Conservation (phyloP, 108 stramenopile genomes). For the Seminavis robusta region DNA sequence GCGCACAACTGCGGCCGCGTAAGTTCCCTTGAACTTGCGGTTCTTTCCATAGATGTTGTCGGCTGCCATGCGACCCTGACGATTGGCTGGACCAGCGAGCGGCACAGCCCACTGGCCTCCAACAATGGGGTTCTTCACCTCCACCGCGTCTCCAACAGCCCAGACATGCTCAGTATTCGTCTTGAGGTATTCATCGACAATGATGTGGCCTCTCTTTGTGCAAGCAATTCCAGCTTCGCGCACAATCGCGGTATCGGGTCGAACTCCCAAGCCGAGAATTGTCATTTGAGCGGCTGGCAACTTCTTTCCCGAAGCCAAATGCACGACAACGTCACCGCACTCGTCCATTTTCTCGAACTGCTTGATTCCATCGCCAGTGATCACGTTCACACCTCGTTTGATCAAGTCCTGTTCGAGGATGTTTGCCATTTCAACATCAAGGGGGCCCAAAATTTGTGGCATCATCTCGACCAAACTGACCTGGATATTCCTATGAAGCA, state of each 20-base stretch:
- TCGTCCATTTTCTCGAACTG: conserved; percentile 42
- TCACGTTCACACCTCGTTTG: conserved; percentile 45
- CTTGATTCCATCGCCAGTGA: conserved; percentile 51
- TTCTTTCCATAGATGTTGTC: conserved; percentile 58
- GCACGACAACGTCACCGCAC: conserved; percentile 44
- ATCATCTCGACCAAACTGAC: conserved; percentile 68
- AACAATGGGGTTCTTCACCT: conserved; percentile 54
- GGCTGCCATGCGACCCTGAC: conserved; percentile 66
- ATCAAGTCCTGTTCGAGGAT: conserved; percentile 47
- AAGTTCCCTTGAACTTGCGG: conserved; percentile 68
- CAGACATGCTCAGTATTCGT: conserved; percentile 48
- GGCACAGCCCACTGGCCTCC: conserved; percentile 61
- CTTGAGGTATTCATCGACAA: conserved; percentile 49
- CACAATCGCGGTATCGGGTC: conserved; percentile 56
- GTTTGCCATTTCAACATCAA: conserved; percentile 67
- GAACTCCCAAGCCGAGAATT: conserved; percentile 62
- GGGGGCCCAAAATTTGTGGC: conserved; percentile 54
- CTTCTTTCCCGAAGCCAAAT: conserved; percentile 42
- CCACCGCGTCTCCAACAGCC: conserved; percentile 70
- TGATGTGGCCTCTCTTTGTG: conserved; percentile 46
- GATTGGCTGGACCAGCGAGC: conserved; percentile 71
- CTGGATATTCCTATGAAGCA: conserved; percentile 46
- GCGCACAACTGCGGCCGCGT: conserved; percentile 55
- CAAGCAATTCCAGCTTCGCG: conserved; percentile 57
- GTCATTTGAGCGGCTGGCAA: conserved; percentile 62